Evolutionary conservation across 73 alveolate species (phyloP).

Genomic region (Breviolum minutum): DNA sequence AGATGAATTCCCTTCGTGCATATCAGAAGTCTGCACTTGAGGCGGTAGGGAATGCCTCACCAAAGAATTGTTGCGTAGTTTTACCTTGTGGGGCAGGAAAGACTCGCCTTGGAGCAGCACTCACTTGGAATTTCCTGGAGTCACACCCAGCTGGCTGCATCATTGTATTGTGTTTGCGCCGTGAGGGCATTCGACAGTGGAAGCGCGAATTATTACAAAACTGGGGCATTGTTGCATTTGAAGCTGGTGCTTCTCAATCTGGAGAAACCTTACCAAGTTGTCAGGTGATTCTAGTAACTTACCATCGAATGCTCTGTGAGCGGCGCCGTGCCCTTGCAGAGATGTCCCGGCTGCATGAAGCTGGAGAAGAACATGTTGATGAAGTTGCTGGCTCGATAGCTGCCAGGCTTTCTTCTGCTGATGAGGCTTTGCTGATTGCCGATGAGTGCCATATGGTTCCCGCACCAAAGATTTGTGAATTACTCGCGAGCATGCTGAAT

Average conservation of each 20-base stretch:
- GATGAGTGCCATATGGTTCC: constrained; percentile 95
- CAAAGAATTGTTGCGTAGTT: constrained; percentile 75
- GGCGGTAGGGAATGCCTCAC: constrained; percentile 37
- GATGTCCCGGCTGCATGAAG: neutral
- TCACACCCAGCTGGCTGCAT: constrained; percentile 17
- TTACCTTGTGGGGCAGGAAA: constrained; percentile 93
- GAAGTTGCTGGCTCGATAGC: constrained; percentile 68
- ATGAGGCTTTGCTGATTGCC: constrained; percentile 50
- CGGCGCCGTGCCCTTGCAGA: constrained; percentile 63
- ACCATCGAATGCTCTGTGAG: constrained; percentile 87
- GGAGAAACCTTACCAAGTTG: neutral
- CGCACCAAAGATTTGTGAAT: constrained; percentile 75
- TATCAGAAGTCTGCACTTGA: constrained; percentile 59
- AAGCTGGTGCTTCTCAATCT: constrained; percentile 26
- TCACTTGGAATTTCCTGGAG: constrained; percentile 12
- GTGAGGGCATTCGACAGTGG: constrained; percentile 91
- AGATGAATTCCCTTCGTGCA: constrained; percentile 60
- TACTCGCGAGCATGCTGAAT: constrained; percentile 16
- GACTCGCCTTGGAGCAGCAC: constrained; percentile 93
- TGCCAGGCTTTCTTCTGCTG: constrained; percentile 54
- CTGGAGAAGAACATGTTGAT: constrained; percentile 38
- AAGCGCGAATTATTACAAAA: neutral
- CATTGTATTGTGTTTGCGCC: constrained; percentile 61
- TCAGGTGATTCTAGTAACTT: constrained; percentile 34
- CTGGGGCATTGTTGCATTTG: constrained; percentile 34